Evolutionary conservation across 2,329 filamentous ascomycete genomes (phyloP).

Genomic region (Plectosphaerella sp.): DNA sequence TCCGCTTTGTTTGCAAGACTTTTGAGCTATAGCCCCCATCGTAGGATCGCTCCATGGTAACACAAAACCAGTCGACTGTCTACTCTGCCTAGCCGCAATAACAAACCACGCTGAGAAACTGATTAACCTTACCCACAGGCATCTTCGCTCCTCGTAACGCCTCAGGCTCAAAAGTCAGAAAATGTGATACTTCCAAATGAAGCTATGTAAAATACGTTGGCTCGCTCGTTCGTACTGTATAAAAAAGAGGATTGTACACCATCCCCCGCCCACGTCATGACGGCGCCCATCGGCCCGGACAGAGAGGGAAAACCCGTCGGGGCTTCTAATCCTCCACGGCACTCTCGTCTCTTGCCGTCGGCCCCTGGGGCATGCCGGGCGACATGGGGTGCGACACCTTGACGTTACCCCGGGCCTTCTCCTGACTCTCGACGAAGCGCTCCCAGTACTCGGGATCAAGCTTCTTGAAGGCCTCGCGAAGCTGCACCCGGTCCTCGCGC

Average conservation of each 20-base stretch:
- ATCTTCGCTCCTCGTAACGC: too few species aligned
- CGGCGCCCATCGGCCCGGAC: neutral
- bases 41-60: too few species aligned
- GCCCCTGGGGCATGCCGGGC: neutral
- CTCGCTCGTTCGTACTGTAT: neutral
- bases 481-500: conserved; percentile 49
- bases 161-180: too few species aligned
- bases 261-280: conserved; percentile 3
- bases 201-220: too few species aligned
- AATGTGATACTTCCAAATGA: too few species aligned
- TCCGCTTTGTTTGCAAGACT: too few species aligned
- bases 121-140: too few species aligned
- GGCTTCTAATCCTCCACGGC: conserved; percentile 32
- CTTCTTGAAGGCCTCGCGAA: conserved; percentile 46
- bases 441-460: conserved; percentile 65
- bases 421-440: conserved; percentile 56
- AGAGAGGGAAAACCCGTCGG: neutral
- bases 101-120: too few species aligned
- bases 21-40: too few species aligned
- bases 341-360: conserved; percentile 27
- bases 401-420: conserved; percentile 53
- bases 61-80: too few species aligned
- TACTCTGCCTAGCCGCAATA: too few species aligned
- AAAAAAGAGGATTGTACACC: neutral
- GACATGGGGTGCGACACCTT: conserved; percentile 23